Evolutionary conservation across 2,329 filamentous ascomycete genomes (phyloP).

Genomic region (Aphanoascus verrucosus): DNA sequence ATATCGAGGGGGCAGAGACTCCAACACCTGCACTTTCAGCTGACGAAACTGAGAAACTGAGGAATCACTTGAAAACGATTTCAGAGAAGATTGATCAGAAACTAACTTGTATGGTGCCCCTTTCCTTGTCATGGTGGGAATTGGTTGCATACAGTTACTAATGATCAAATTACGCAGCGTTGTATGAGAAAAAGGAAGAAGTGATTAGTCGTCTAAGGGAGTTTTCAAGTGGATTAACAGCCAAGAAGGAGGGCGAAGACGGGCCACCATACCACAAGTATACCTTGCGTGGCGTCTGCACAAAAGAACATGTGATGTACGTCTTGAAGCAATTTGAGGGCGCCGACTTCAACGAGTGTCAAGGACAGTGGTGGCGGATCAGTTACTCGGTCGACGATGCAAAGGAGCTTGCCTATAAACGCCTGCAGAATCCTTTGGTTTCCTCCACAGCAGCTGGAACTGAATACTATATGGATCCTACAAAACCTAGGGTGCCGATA

Average conservation of each 20-base stretch:
- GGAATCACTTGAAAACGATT: conserved; percentile 27
- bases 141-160: background rate
- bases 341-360: conserved; percentile 7
- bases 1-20: background rate
- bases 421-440: conserved; percentile 12
- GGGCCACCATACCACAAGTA: conserved; percentile 41
- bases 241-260: conserved; percentile 26
- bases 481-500: background rate
- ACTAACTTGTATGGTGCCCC: conserved; percentile 26
- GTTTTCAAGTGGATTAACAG: conserved; percentile 39
- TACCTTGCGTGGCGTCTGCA: conserved; percentile 48
- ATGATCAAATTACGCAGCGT: conserved; percentile 20
- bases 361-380: conserved; percentile 48
- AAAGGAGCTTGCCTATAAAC: conserved; percentile 27
- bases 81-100: conserved; percentile 34
- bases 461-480: background rate
- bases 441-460: background rate
- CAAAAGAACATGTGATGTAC: conserved; percentile 48
- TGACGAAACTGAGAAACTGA: conserved; percentile 21
- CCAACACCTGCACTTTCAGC: conserved; percentile 13
- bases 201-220: conserved; percentile 33
- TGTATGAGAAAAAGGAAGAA: conserved; percentile 35
- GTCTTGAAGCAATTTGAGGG: conserved; percentile 35
- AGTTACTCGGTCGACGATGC: conserved; percentile 39
- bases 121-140: background rate